Evolutionary conservation across 441 rosid species (phyloP), one percentile per base, ranked within the genome.

Genomic region (Daphne laureola): DNA sequence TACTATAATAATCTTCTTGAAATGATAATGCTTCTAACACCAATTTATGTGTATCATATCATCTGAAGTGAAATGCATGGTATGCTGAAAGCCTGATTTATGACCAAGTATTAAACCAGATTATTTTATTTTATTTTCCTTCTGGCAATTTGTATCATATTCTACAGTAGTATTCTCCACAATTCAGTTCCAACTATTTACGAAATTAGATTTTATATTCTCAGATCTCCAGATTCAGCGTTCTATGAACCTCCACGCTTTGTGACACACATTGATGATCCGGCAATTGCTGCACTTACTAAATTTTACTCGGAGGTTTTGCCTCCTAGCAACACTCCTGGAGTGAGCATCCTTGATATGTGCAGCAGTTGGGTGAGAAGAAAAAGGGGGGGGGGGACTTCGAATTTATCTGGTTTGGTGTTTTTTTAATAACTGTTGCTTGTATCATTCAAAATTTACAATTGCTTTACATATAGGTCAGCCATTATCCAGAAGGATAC

Each of bases 351-450:
- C 57, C 80, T 92, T 7, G 96, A 92, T 70, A 78, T 84, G 85
- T 92, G 96, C 72, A 84, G 98, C 77, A 86, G 96, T 82, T 88
- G 96, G 98, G 98, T 92, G 72, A 55, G 17, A 46, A 12, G 23
- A 21, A 21, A 21, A 21, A 21, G 25, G 3, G n/a, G n/a, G n/a
- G n/a, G n/a, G n/a, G n/a, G 3, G 3, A 21, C 38, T 31, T 31
- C 7, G 6, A 0, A 0, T 31, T 31, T 8, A 40, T 52, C 53
- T 17, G 54, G 21, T 26, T 66, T 0, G 54, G 55, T 25, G 14
- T 47, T 9, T 16, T 8, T 38, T 53, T 49, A 50, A 51, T 46
- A 40, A 31, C 35, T 31, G 38, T 31, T 31, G 8, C 12, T 65
- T 47, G 2, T 31, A 31, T 31, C 9, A 31, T 31, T 61, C 17